Percentiles rank a stretch among this genome's conserved stretches.
Conservation (phyloP, 495 filamentous ascomycete genomes). For the Annulohypoxylon moriforme region DNA sequence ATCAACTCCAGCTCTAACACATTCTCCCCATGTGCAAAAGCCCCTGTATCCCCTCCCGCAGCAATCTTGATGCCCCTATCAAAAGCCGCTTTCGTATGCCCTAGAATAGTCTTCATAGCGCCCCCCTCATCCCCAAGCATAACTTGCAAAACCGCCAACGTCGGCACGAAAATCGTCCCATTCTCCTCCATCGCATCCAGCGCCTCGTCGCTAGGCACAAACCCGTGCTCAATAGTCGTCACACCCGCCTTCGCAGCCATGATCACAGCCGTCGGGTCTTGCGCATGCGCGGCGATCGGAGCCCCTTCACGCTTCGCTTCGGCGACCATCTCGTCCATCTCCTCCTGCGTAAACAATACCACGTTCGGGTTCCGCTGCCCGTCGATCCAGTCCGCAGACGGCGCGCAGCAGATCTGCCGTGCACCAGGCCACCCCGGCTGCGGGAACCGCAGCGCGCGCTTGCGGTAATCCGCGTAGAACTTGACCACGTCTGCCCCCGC, state of each 20-base stretch:
- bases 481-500: conserved; percentile 66
- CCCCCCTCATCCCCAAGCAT: conserved; percentile 8
- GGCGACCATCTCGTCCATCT: conserved; percentile 63
- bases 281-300: conserved; percentile 61
- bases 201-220: conserved; percentile 51
- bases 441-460: conserved; percentile 60
- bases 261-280: conserved; percentile 54
- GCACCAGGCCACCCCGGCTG: conserved; percentile 39
- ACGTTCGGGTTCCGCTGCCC: conserved; percentile 55
- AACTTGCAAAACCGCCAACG: conserved; percentile 56
- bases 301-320: conserved; percentile 55
- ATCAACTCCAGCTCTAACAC: conserved; percentile 62
- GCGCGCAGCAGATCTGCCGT: conserved; percentile 31
- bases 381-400: conserved; percentile 42
- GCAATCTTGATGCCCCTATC: conserved; percentile 60
- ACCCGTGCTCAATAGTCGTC: conserved; percentile 64
- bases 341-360: conserved; percentile 57
- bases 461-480: conserved; percentile 65
- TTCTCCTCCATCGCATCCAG: conserved; percentile 54
- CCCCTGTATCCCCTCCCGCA: conserved; percentile 63
- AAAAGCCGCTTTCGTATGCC: conserved; percentile 49
- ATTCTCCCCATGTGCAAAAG: conserved; percentile 64
- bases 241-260: conserved; percentile 63
- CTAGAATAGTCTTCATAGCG: conserved; percentile 38
- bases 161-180: conserved; percentile 62